phyloP scores from a whole-genome alignment of 2,329 filamentous ascomycete species.

The Raffaelea arxii region DNA sequence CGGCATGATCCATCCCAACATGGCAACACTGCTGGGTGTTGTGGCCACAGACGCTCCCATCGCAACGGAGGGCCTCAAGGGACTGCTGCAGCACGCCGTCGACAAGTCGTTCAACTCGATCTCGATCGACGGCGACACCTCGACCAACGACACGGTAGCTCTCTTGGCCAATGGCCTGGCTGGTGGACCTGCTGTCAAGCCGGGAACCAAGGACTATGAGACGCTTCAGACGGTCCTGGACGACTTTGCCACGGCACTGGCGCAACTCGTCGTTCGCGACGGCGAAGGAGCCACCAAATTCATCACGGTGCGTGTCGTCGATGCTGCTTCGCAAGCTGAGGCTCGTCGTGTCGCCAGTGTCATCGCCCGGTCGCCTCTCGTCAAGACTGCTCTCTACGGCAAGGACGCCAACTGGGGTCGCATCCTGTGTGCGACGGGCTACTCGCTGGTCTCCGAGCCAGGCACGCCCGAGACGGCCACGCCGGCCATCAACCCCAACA shows the following conservation, averaged over 20 bases:
- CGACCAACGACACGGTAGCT: slow-evolving; percentile 92
- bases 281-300: slow-evolving; percentile 98
- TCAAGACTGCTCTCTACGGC: slow-evolving; percentile 95
- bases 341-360: slow-evolving; percentile 75
- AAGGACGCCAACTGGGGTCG: slow-evolving; percentile 98
- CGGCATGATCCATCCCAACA: slow-evolving; percentile 98
- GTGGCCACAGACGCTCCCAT: slow-evolving; percentile 87
- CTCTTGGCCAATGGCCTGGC: slow-evolving; percentile 93
- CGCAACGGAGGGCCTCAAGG: slow-evolving; percentile 53
- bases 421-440: slow-evolving; percentile 89
- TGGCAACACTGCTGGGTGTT: slow-evolving; percentile 89
- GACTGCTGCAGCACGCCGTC: slow-evolving; percentile 63
- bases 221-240: slow-evolving; percentile 64
- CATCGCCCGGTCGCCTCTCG: slow-evolving; percentile 83
- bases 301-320: slow-evolving; percentile 78
- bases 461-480: slow-evolving; percentile 32
- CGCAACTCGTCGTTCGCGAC: slow-evolving; percentile 88
- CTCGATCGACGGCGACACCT: slow-evolving; percentile 93
- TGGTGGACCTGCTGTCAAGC: slow-evolving; percentile 56
- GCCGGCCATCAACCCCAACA: slow-evolving; percentile 49
- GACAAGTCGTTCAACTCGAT: slow-evolving; percentile 92
- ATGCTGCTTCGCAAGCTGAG: slow-evolving; percentile 57
- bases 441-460: slow-evolving; percentile 54
- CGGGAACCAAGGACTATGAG: slow-evolving; percentile 51
- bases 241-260: slow-evolving; percentile 70